phyloP scores from a whole-genome alignment of 805 yeast species.

The Myxozyma sirexii region DNA sequence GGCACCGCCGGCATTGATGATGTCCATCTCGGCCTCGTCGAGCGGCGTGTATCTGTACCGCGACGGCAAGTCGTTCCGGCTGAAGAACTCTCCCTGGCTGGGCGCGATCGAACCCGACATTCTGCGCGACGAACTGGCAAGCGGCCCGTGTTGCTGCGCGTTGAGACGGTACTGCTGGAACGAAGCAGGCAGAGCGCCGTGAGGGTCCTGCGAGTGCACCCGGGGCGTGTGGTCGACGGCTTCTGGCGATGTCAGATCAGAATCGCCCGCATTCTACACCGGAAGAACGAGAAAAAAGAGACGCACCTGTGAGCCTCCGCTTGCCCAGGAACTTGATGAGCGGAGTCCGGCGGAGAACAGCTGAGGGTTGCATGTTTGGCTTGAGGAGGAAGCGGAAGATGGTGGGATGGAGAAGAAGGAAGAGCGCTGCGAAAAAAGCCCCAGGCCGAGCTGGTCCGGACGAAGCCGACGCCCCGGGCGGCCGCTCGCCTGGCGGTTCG shows the following conservation, averaged over 20 bases:
- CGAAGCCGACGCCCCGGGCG: neutral
- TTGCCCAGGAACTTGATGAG: constrained; percentile 87
- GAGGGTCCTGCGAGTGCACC: constrained; percentile 47
- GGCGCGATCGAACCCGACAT: constrained; percentile 34
- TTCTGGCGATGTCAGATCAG: constrained; percentile 29
- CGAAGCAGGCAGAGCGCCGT: constrained; percentile 46
- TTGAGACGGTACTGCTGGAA: constrained; percentile 41
- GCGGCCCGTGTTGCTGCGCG: constrained; percentile 44
- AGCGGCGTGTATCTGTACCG: constrained; percentile 71
- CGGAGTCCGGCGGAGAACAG: constrained; percentile 49
- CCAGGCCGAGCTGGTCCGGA: neutral
- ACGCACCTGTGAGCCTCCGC: constrained; percentile 48
- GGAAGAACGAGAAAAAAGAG: neutral
- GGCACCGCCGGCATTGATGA: constrained; percentile 84
- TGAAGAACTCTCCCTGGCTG: constrained; percentile 40
- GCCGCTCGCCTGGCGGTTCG: neutral
- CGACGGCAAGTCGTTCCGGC: constrained; percentile 68
- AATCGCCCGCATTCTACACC: neutral
- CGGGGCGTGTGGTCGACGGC: constrained; percentile 47
- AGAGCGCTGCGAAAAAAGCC: neutral
- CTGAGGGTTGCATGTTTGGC: constrained; percentile 42
- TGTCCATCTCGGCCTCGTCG: constrained; percentile 71
- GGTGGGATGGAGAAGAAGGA: neutral
- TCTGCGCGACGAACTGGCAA: constrained; percentile 22
- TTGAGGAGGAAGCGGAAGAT: neutral